A percentile compares a stretch with the other conserved stretches of the same genome.
Conservation (phyloP, 108 stramenopile genomes). For the Pseudonitzschia pungens region DNA sequence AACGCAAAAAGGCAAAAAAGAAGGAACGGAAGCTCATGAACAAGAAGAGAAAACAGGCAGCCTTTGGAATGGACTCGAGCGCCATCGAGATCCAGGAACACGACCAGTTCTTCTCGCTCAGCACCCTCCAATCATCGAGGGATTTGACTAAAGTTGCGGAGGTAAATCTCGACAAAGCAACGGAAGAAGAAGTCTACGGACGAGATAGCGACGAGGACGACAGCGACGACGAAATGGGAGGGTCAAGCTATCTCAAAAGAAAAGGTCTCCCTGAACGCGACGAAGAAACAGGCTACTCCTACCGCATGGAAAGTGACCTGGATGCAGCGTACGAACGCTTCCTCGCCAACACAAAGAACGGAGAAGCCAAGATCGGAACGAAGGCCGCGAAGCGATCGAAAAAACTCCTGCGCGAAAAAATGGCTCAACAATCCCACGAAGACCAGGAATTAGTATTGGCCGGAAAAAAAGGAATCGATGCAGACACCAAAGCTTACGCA, state of each 20-base stretch:
- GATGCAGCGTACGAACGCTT: slow-evolving; percentile 88
- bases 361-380: slow-evolving; percentile 71
- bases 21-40: slow-evolving; percentile 83
- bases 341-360: slow-evolving; percentile 71
- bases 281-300: slow-evolving; percentile 54
- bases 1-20: slow-evolving; percentile 86
- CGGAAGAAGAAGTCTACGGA: slow-evolving; percentile 67
- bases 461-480: slow-evolving; percentile 48
- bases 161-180: slow-evolving; percentile 77
- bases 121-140: slow-evolving; percentile 61
- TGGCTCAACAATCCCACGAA: slow-evolving; percentile 78
- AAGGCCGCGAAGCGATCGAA: slow-evolving; percentile 84
- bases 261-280: slow-evolving; percentile 29
- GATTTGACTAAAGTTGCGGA: slow-evolving; percentile 73
- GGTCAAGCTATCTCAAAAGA: neutral
- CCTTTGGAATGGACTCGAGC: slow-evolving; percentile 87
- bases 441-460: slow-evolving; percentile 79
- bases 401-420: slow-evolving; percentile 72
- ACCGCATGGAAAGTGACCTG: slow-evolving; percentile 76
- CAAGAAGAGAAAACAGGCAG: slow-evolving; percentile 81
- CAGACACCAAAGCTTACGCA: slow-evolving; percentile 76
- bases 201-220: slow-evolving; percentile 46
- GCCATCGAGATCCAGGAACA: slow-evolving; percentile 85
- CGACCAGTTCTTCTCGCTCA: slow-evolving; percentile 81
- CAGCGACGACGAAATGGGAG: slow-evolving; percentile 37